These are phyloP conservation scores for Leptographium lundbergii DNA, from an alignment of 2,329 filamentous ascomycete species.

Conservation along the genomic window DNA sequence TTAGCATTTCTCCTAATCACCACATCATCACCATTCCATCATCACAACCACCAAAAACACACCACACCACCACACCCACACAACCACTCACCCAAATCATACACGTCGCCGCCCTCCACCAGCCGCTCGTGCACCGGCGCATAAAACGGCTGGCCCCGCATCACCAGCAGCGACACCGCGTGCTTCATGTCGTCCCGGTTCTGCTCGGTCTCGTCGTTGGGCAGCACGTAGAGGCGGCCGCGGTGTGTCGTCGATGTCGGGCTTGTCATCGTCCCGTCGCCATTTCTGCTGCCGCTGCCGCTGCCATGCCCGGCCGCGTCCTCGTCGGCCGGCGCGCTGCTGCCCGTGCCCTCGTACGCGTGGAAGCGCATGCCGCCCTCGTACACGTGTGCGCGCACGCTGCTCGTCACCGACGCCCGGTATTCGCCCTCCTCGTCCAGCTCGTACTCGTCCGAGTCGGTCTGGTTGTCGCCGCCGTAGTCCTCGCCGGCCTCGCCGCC, in stretches of 20 bases:
- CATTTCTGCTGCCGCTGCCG: no score
- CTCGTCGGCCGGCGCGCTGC: not conserved
- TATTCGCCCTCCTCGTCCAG: conserved; percentile 11
- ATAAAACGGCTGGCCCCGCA: conserved; percentile 26
- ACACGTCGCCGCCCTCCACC: conserved; percentile 26
- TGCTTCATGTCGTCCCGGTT: conserved; percentile 29
- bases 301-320: no score
- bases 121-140: conserved; percentile 28
- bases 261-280: not conserved
- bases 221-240: conserved; percentile 17
- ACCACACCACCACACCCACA: no score
- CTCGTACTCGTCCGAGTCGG: not conserved
- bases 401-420: conserved; percentile 17
- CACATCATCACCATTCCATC: not conserved
- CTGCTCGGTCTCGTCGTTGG: conserved; percentile 28
- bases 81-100: conserved; percentile 32
- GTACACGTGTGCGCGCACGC: conserved; percentile 19
- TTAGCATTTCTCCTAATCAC: not conserved
- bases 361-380: conserved; percentile 24
- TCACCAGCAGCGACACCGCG: conserved; percentile 22
- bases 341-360: conserved; percentile 17
- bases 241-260: not conserved
- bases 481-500: not conserved
- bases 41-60: not conserved
- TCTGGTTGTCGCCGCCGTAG: not conserved